Base-by-base conservation (phyloP, 768 basidiomycete species). In the Clitopilus hobsonii region DNA sequence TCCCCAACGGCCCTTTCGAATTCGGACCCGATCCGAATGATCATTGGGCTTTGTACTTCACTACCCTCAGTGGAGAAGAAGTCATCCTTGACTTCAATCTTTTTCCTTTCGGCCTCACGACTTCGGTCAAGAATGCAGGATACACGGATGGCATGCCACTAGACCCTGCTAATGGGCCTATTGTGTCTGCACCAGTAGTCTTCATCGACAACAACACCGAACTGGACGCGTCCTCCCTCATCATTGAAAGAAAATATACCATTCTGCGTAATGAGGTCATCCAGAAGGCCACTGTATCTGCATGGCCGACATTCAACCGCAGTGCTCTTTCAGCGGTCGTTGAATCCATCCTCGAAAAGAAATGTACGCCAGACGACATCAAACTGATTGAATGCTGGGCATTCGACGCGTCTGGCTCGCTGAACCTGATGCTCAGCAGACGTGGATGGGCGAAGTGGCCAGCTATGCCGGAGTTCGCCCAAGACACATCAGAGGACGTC, bases 41-140 rank as follows among this genome's bases (percentile, higher is more conserved):
- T 22, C 73, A 74, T 54, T 73, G 71, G 55, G 73, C 73, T 71
- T 59, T 73, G 22, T 74, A 71, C 61, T 73, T 74, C 64, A 66
- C 59, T 11, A 71, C 70, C 5, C 53, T 67, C 13, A 57, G 65
- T 6, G 73, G 73, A 3, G 70, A 74, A 50, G 62, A 67, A 11
- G 51, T 72, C 6, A 50, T 60, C 16, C 60, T 73, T 20, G 73
- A 73, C 45, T 62, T 61, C 49, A 60, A 52, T 38, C 66, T 73
- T 65, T 72, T 63, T 60, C 66, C 69, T 8, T 70, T 71, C 63
- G 69, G 69, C 58, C 11, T 30, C 49, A 45, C 41, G 22, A 45
- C n/a, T 5, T 45, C 41, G n/a, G n/a, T 45, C 6, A 45, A 45
- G 41, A 45, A 45, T 45, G 41, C 41, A 45, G 41, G 41, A 4